A percentile compares a stretch with the other conserved stretches of the same genome.
Conservation (phyloP, 2,329 filamentous ascomycete species). For the Verticillium nubilum region DNA sequence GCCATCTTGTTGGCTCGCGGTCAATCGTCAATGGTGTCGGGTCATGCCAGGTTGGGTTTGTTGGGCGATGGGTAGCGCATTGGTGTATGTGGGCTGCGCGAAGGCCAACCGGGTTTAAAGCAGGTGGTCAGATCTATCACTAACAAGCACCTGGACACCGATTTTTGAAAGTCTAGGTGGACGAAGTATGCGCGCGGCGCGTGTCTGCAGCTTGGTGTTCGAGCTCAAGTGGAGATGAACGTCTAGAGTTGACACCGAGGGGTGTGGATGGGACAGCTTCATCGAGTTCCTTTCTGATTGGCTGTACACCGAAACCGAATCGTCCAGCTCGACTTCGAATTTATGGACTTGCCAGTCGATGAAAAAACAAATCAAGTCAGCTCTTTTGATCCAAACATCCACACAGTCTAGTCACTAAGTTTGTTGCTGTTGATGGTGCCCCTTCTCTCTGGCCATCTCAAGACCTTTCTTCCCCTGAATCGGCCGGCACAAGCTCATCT, state of each 20-base stretch:
- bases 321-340: not conserved
- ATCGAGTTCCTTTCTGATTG: not conserved
- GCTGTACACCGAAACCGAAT: not conserved
- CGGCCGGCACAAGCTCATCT: too few species aligned
- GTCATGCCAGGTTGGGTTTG: not conserved
- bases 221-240: not conserved
- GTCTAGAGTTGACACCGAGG: not conserved
- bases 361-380: not conserved
- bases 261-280: not conserved
- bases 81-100: not conserved
- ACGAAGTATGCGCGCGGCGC: not conserved
- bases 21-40: not conserved
- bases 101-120: not conserved
- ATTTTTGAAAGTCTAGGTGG: not conserved
- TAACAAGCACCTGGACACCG: not conserved
- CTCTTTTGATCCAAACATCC: too few species aligned
- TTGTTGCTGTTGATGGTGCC: too few species aligned
- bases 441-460: too few species aligned
- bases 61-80: not conserved
- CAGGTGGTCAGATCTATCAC: not conserved
- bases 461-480: too few species aligned
- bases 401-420: too few species aligned
- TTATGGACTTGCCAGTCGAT: not conserved
- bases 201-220: not conserved
- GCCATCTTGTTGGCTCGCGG: slow-evolving; percentile 39